phyloP scores from a whole-genome alignment of 768 basidiomycete genomes.

The Phanerochaete carnosa region DNA sequence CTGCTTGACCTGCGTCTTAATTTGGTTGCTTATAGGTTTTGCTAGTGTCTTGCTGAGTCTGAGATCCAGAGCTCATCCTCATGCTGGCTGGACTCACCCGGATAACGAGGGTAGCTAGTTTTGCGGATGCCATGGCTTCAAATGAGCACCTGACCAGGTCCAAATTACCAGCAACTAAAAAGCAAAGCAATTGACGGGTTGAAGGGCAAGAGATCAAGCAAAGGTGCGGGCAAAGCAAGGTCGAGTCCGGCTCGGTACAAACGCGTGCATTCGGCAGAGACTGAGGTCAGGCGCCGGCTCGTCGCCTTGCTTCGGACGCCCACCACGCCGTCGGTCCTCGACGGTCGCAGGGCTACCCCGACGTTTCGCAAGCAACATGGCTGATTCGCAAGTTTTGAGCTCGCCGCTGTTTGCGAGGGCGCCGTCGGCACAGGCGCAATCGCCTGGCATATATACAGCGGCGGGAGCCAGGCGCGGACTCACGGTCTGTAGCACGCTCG shows the following conservation, averaged over 20 bases:
- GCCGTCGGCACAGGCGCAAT: not conserved
- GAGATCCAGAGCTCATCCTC: slow-evolving; percentile 3
- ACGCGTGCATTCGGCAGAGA: slow-evolving; percentile 4
- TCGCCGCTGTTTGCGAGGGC: not conserved
- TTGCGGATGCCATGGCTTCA: slow-evolving; percentile 61
- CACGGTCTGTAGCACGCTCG: not conserved
- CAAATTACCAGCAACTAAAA: not conserved
- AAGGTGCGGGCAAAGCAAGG: not conserved
- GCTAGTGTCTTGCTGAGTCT: slow-evolving; percentile 62
- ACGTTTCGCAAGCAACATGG: not conserved
- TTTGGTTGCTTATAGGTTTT: slow-evolving; percentile 69
- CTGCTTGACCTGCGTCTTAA: slow-evolving; percentile 74
- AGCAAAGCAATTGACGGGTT: not conserved
- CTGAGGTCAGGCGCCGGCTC: not conserved
- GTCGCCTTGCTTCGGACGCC: not conserved
- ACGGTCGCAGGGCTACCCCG: not conserved
- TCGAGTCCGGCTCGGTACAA: not conserved
- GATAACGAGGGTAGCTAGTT: slow-evolving; percentile 71
- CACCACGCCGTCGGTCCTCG: not conserved
- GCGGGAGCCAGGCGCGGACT: not conserved
- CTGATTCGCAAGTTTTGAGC: not conserved
- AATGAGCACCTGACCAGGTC: not conserved
- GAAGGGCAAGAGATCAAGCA: too few relatives aligned
- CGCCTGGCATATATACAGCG: not conserved
- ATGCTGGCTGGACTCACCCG: slow-evolving; percentile 45